Base-by-base conservation (phyloP, 164 flowering plant species). In the Macadamia tetraphylla region DNA sequence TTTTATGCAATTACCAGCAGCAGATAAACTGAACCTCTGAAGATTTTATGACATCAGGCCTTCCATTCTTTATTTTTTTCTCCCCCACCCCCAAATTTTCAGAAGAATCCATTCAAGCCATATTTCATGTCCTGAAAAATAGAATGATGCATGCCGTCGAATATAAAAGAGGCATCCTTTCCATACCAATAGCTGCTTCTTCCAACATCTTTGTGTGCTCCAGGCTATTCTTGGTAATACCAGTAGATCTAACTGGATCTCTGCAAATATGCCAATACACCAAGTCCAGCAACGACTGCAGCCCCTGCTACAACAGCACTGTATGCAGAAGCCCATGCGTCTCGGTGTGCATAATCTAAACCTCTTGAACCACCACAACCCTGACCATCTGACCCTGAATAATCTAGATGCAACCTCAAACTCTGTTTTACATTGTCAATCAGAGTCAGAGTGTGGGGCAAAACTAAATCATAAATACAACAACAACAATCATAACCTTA, bases 391-490 rank as follows among this genome's bases (percentile, higher is more conserved):
- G 73, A 69, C 44, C 86, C 85, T 11, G 91, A 75, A 70, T 88
- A 89, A 75, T 91, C 98, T 65, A 94, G 70, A 77, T 91, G 90
- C 76, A 94, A 73, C 78, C 81, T 86, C 77, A 94, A 79, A 64
- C 96, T 90, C 97, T 94, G 87, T 66, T 64, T 60, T 63, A 71
- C 0, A 52, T 49, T 59, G 53, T 51, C 23, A 23, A 9, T 43
- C 48, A 43, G 48, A 43, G 48, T 43, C 23, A 23, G 23, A 23
- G 23, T 23, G 23, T 23, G 23, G 23, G 23, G 23, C 23, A 23
- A 23, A 23, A 23, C 23, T 23, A 23, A 23, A 23, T 23, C 23
- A 23, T 23, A 23, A 23, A 23, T 23, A 23, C 23, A 23, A 23
- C 23, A 23, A 23, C 23, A 23, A 23, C 23, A 23, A 23, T 23